Base-by-base conservation (phyloP, 352 stramenopile species). In the Phytophthora rubi region DNA sequence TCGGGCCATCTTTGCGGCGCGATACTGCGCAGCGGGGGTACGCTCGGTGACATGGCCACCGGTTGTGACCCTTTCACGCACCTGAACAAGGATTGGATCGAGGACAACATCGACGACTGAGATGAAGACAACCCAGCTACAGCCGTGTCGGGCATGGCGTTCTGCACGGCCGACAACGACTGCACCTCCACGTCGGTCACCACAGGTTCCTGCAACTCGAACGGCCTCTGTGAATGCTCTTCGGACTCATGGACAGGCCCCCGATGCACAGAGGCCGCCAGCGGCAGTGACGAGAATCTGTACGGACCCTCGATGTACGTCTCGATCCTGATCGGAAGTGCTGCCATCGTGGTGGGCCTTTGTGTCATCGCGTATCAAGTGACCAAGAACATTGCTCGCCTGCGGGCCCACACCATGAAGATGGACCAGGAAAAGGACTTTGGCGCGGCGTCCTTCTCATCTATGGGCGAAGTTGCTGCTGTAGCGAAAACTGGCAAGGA, bases 61-160 rank as follows among this genome's bases (percentile, higher is more conserved):
- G 39, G 56, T n/a, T 62, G 56, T 8, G 56, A 62, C 12, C 56
- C 56, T 15, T 23, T 35, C 1, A 76, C 73, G 6, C 78, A 88
- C 13, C 80, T 77, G 15, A 86, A 77, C 4, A 77, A 72, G 23
- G 33, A 81, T 48, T 88, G 52, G 39, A 88, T 88, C 54, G 53
- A 80, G 21, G 80, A 75, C 57, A 62, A 87, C 57, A 71, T 87
- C 48, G 68, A 76, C 18, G 59, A 75, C 45, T 85, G 82, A 1
- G 71, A 84, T 37, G 6, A 52, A 1, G 59, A 82, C 53, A 87
- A 87, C 58, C 66, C 68, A 26, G 52, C 56, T 16, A 69, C 73
- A 3, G 60, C 71, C n/a, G 77, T 87, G 26, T 68, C 68, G 1
- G 79, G 79, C 21, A 67, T 65, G 48, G 79, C 73, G 0, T 79